phyloP scores from a whole-genome alignment of 169 alveolate genomes.

The Plasmodium relictum region DNA sequence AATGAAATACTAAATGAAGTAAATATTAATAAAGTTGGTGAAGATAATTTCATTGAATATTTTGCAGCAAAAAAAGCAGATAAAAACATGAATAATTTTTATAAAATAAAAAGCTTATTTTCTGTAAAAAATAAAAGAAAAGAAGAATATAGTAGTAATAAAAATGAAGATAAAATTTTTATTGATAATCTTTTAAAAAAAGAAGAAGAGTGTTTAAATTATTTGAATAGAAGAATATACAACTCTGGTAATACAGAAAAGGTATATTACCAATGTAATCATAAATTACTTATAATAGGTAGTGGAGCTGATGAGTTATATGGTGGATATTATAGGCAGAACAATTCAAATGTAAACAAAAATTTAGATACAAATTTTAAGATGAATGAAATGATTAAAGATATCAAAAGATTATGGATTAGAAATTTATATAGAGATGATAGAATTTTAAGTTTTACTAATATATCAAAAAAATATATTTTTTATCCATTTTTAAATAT shows the following conservation, averaged over 20 bases:
- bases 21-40: neutral
- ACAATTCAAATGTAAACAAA: slow-evolving; percentile 3
- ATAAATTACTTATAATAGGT: slow-evolving; percentile 77
- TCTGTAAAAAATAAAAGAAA: slow-evolving; percentile 7
- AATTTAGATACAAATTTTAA: neutral
- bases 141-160: slow-evolving; percentile 9
- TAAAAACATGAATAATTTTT: neutral
- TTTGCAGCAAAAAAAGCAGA: slow-evolving; percentile 7
- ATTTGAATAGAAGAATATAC: slow-evolving; percentile 12
- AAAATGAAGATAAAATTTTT: neutral
- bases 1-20: neutral
- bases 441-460: slow-evolving; percentile 77
- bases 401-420: slow-evolving; percentile 81
- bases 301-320: slow-evolving; percentile 87
- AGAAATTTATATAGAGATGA: slow-evolving; percentile 85
- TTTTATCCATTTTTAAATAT: slow-evolving; percentile 74
- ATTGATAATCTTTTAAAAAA: neutral
- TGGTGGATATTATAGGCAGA: slow-evolving; percentile 87
- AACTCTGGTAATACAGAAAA: neutral
- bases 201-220: slow-evolving; percentile 3
- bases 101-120: slow-evolving; percentile 40
- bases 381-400: slow-evolving; percentile 70
- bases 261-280: slow-evolving; percentile 7
- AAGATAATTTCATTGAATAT: slow-evolving; percentile 14
- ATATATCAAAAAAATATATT: slow-evolving; percentile 64